These are phyloP conservation scores for Nidula microcarpa DNA, from an alignment of 768 basidiomycete species.

Conservation along the genomic window DNA sequence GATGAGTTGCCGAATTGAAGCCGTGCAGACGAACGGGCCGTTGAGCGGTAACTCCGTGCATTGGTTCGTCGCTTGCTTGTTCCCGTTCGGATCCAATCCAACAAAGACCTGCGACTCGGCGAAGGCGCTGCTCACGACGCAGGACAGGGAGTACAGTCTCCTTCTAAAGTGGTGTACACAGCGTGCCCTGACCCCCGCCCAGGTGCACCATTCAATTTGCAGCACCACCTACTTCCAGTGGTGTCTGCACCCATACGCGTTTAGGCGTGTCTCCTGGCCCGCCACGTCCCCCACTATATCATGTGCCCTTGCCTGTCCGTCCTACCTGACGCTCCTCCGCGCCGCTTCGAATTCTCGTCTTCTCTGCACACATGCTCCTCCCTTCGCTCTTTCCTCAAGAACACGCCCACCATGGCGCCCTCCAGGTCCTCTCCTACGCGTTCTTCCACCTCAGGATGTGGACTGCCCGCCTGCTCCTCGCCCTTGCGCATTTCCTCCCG, in stretches of 20 bases:
- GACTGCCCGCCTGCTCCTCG: conserved; percentile 16
- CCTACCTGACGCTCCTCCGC: not conserved
- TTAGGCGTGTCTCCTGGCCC: not conserved
- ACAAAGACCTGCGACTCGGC: too few species aligned
- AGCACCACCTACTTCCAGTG: not conserved
- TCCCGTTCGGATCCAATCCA: too few species aligned
- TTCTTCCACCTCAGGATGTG: conserved; percentile 13
- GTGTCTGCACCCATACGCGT: not conserved
- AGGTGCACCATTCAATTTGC: not conserved
- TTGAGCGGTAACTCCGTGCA: too few species aligned
- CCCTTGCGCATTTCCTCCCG: conserved; percentile 14
- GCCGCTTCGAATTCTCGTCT: not conserved
- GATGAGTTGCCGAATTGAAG: too few species aligned
- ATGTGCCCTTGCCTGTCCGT: not conserved
- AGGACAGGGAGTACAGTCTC: not conserved
- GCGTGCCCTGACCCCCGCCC: not conserved
- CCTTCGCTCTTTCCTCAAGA: not conserved
- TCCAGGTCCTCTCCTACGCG: not conserved
- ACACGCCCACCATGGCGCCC: not conserved
- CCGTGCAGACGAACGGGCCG: too few species aligned
- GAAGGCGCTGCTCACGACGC: not conserved
- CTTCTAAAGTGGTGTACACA: too few species aligned
- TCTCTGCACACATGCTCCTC: not conserved
- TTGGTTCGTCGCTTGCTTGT: too few species aligned
- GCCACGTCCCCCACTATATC: not conserved